phyloP scores from a whole-genome alignment of 805 yeast species.

The Cyberlindnera meyerae region DNA sequence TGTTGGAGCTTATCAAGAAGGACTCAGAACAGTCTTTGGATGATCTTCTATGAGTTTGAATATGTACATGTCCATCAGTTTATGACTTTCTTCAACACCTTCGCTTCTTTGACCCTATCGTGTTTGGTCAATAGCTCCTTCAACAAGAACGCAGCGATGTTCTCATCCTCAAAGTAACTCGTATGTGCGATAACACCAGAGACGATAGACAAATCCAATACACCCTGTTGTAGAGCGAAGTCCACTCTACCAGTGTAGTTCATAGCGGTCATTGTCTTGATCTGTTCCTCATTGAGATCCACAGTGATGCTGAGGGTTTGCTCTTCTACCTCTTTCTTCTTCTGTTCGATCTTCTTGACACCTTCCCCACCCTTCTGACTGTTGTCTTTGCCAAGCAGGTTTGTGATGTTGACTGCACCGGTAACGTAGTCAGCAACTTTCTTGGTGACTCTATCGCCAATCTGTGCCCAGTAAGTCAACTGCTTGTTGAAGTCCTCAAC shows the following conservation, averaged over 20 bases:
- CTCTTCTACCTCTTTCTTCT: constrained; percentile 16
- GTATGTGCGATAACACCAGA: constrained; percentile 86
- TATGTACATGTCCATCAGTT: neutral
- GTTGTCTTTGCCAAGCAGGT: constrained; percentile 2
- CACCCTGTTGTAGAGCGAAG: constrained; percentile 70
- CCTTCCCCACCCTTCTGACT: constrained; percentile 10
- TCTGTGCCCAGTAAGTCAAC: constrained; percentile 38
- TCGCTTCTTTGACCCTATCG: constrained; percentile 24
- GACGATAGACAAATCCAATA: constrained; percentile 72
- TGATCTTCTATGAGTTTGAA: constrained; percentile 39
- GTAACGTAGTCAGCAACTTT: constrained; percentile 14
- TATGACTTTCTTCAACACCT: constrained; percentile 18
- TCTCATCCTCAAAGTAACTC: constrained; percentile 80
- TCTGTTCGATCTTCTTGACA: constrained; percentile 11
- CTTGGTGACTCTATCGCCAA: constrained; percentile 14
- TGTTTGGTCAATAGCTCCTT: constrained; percentile 42
- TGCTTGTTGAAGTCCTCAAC: constrained; percentile 35
- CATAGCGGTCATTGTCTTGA: constrained; percentile 38
- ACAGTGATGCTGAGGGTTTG: constrained; percentile 13
- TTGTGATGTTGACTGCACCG: constrained; percentile 10
- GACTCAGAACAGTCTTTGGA: constrained; percentile 84
- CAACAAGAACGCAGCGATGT: constrained; percentile 75
- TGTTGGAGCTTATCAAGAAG: constrained; percentile 77
- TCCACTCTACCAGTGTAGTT: constrained; percentile 80
- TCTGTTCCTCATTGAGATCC: constrained; percentile 26